These are phyloP conservation scores for Pythium plurisporium DNA, from an alignment of 352 stramenopile species.

Conservation along the genomic window DNA sequence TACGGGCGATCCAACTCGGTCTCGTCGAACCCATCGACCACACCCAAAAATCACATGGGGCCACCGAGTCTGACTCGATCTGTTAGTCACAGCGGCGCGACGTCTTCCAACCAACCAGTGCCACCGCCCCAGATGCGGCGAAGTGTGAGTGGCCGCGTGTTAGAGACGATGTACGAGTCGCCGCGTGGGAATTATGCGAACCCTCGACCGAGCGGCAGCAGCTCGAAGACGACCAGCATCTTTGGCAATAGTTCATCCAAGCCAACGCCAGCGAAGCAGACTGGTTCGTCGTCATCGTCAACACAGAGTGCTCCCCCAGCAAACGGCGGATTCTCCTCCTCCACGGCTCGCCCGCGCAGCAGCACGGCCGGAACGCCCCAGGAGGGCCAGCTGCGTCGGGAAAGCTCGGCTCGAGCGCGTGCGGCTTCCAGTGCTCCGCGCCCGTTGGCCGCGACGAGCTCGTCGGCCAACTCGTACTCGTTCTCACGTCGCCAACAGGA, in stretches of 20 bases:
- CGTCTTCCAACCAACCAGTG: neutral
- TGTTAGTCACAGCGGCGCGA: neutral
- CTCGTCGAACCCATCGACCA: constrained; percentile 7
- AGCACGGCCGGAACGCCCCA: constrained; percentile 10
- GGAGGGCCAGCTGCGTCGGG: constrained; percentile 2
- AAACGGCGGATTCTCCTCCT: no score
- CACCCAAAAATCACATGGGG: neutral
- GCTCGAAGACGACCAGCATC: neutral
- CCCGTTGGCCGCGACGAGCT: neutral
- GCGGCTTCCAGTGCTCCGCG: constrained; percentile 2
- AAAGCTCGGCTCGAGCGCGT: constrained; percentile 8
- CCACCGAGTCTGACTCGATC: constrained; percentile 8
- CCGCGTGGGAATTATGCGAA: no score
- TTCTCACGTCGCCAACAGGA: constrained; percentile 20
- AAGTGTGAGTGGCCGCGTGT: constrained; percentile 9
- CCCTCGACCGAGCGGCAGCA: no score
- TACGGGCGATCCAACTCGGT: constrained; percentile 14
- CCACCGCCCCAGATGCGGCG: constrained; percentile 3
- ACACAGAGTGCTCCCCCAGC: no score
- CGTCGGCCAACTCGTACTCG: constrained; percentile 20
- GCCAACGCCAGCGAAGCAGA: neutral
- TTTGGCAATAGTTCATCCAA: no score
- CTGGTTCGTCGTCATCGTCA: neutral
- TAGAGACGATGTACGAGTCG: constrained; percentile 5
- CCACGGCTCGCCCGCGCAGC: constrained; percentile 8